A percentile compares a stretch with the other conserved stretches of the same genome.
phyloP scores from a whole-genome alignment of 2,329 filamentous ascomycete genomes.

The Stagonosporopsis rhizophila region DNA sequence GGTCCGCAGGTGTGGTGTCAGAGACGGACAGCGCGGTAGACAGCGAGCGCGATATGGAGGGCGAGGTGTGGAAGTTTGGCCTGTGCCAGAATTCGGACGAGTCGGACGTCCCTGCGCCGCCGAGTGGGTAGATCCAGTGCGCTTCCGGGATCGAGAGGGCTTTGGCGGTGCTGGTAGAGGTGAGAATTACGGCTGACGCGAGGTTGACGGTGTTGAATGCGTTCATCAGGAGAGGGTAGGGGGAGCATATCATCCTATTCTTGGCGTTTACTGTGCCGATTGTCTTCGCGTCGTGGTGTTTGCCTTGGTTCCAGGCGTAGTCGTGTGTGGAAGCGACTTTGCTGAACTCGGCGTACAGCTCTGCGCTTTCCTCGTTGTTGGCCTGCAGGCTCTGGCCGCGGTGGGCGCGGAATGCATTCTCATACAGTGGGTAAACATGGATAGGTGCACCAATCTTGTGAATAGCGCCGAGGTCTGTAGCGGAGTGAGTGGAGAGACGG shows the following conservation, averaged over 20 bases:
- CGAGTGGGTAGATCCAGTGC: slow-evolving; percentile 70
- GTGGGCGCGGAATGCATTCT: slow-evolving; percentile 67
- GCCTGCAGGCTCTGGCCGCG: slow-evolving; percentile 60
- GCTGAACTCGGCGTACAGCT: slow-evolving; percentile 68
- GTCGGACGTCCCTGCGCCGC: slow-evolving; percentile 69
- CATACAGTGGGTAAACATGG: slow-evolving; percentile 72
- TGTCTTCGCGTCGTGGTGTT: slow-evolving; percentile 54
- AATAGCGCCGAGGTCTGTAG: slow-evolving; percentile 60
- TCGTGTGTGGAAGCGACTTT: slow-evolving; percentile 61
- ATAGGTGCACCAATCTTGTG: slow-evolving; percentile 69
- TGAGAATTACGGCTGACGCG: slow-evolving; percentile 66
- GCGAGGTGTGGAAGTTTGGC: slow-evolving; percentile 64
- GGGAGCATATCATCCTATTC: slow-evolving; percentile 73
- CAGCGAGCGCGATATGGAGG: slow-evolving; percentile 65
- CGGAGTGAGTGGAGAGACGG: slow-evolving; percentile 22
- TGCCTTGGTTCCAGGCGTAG: slow-evolving; percentile 65
- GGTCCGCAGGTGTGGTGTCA: slow-evolving; percentile 56
- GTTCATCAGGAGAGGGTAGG: slow-evolving; percentile 74
- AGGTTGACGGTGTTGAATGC: slow-evolving; percentile 74
- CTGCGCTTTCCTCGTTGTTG: slow-evolving; percentile 66
- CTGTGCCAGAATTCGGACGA: slow-evolving; percentile 68
- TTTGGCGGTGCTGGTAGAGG: slow-evolving; percentile 62
- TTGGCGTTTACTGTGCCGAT: slow-evolving; percentile 63
- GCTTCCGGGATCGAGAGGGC: slow-evolving; percentile 62
- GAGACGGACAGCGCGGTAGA: slow-evolving; percentile 61